phyloP scores from a whole-genome alignment of 345 rosid species.

The Geranium rotundifolium region DNA sequence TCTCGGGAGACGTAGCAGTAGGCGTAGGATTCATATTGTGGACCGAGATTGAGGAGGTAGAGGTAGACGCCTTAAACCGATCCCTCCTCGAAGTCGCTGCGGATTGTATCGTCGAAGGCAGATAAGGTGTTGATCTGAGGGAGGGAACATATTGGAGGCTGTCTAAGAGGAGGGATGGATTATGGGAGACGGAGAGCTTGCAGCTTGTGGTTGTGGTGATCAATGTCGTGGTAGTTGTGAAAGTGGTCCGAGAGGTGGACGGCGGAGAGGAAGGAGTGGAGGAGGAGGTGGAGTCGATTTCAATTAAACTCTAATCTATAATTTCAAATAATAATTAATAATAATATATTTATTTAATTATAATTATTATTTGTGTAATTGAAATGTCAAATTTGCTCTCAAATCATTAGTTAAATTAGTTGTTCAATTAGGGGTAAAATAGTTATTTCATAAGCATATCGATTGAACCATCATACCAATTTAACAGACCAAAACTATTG shows the following conservation, averaged over 20 bases:
- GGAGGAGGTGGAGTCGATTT: no score
- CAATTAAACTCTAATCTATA: no score
- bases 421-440: no score
- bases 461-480: no score
- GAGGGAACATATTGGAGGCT: no score
- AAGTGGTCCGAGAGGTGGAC: neutral
- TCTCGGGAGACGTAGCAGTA: neutral
- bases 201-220: neutral
- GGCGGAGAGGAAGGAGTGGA: neutral
- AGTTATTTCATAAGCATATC: no score
- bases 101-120: neutral
- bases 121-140: neutral
- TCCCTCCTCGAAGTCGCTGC: neutral
- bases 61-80: neutral
- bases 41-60: neutral
- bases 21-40: neutral
- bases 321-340: no score
- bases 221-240: neutral
- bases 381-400: no score
- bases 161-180: neutral
- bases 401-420: no score
- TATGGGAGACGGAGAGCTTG: neutral
- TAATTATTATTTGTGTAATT: no score
- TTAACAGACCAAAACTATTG: no score
- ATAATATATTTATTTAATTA: no score